Percentiles rank a stretch among this genome's conserved stretches.
phyloP scores from a whole-genome alignment of 305 asterid species.

The Fraxinus dipetala region DNA sequence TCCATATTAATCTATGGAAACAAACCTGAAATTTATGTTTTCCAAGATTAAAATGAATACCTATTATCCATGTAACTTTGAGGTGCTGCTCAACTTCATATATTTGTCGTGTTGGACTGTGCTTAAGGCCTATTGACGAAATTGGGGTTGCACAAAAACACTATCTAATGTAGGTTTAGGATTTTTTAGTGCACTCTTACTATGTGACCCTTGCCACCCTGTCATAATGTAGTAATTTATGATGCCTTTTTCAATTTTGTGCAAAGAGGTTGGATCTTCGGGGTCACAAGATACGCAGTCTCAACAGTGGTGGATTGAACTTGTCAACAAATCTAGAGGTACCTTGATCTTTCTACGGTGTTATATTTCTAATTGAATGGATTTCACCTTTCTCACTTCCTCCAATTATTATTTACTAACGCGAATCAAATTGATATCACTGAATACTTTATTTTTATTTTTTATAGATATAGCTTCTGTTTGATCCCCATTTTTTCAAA shows the following conservation, averaged over 20 bases:
- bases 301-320: slow-evolving; percentile 66
- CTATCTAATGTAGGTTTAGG: slow-evolving; percentile 5
- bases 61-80: background rate
- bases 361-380: background rate
- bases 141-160: slow-evolving; percentile 14
- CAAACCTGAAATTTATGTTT: background rate
- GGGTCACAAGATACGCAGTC: slow-evolving; percentile 89
- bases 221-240: slow-evolving; percentile 23
- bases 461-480: background rate
- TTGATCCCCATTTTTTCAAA: background rate
- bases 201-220: slow-evolving; percentile 17
- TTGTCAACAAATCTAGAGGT: slow-evolving; percentile 92
- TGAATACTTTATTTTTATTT: background rate
- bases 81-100: background rate
- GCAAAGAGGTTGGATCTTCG: slow-evolving; percentile 97
- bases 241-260: slow-evolving; percentile 22
- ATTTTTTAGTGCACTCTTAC: slow-evolving; percentile 13
- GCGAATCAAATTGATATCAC: background rate
- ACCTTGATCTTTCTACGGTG: slow-evolving; percentile 13
- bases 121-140: slow-evolving; percentile 1
- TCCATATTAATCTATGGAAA: background rate
- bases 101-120: slow-evolving; percentile 14
- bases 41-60: background rate
- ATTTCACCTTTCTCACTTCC: background rate
- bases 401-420: background rate